Base-by-base conservation (phyloP, 345 rosid species). In the Rhodomyrtus tomentosa region DNA sequence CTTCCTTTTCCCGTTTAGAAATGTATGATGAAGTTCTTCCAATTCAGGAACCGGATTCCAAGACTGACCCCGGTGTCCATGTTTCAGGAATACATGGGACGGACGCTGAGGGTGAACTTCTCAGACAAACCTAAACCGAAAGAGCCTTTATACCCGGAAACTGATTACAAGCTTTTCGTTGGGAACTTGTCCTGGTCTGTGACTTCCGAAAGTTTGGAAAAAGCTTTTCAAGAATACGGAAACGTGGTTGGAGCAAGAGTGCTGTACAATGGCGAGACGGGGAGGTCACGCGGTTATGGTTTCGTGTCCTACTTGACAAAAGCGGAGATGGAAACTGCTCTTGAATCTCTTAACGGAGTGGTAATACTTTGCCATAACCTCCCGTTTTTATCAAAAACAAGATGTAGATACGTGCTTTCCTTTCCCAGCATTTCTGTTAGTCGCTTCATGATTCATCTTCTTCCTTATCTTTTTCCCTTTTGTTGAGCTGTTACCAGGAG, bases 121-220 rank as follows among this genome's bases (percentile, higher is more conserved):
- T 89, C 98, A 0, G 96, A 95, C 82, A 93, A 92, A 86, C 98
- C 98, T 18, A 93, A 84, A 56, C 89, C 94, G 0, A 94, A 87
- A 87, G 91, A 88, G 32, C 95, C 98, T 38, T 79, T 93, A 86
- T 94, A 94, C 87, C 96, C 98, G 48, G 98, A 97, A 68, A 95
- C 96, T 45, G 98, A 97, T 40, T 82, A 89, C 88, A 97, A 95
- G 89, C 91, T 97, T 4, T 95, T 95, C 80, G 91, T 95, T 16
- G 98, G 99, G 56, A 96, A 96, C 84, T 88, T 96, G 55, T 93
- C 99, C 4, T 95, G 98, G 99, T 90, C 97, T 0, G 95, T 93
- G 18, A 94, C 96, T 32, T 88, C 96, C 0, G 98, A 96, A 82
- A 89, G 94, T 27, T 90, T 94, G 89, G 88, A 89, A 59, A 85